Base-by-base conservation (phyloP, 2,329 filamentous ascomycete genomes). In the Elsinoe necatrix region DNA sequence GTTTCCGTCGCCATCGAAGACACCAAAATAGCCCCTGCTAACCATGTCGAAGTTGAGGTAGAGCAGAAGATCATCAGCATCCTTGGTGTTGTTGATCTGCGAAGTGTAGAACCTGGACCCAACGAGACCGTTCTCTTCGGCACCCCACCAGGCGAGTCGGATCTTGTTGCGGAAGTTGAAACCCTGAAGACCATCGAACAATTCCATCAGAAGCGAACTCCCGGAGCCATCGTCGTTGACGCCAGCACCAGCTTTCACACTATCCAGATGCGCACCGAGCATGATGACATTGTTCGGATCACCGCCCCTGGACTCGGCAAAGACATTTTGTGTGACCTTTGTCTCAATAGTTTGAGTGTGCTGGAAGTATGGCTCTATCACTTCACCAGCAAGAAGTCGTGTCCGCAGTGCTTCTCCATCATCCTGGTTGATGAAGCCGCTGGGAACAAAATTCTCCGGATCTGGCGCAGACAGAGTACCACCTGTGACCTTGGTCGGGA, bases 41-140 rank as follows among this genome's bases (percentile, higher is more conserved):
- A 42, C 52, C 70, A 73, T 73, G 60, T 73, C 71, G 61, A 73
- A 73, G 63, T 73, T 72, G 45, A 73, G 67, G 59, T 72, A 71
- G 6, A 68, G 66, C n/a, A 68, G 65, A 52, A 73, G 67, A 56
- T 68, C 66, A 27, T 61, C 61, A 18, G 64, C 60, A 57, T 69
- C 69, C 4, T 56, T 63, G 7, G 63, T 63, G 31, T 52, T 52
- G 48, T 52, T 52, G 48, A 52, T 52, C 45, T 64, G 54, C 35
- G 63, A 60, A 37, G 71, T 66, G 58, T 69, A 72, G 62, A 68
- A 67, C 1, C 48, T 27, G 62, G 67, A 68, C 16, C 70, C 71
- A 9, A 72, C 61, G 11, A 69, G 64, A n/a, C 66, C 69, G 5
- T 63, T 62, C 58, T 73, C 71, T 55, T 73, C 71, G 3, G 63